phyloP scores from a whole-genome alignment of 495 filamentous ascomycete species.

The Terfezia boudieri region DNA sequence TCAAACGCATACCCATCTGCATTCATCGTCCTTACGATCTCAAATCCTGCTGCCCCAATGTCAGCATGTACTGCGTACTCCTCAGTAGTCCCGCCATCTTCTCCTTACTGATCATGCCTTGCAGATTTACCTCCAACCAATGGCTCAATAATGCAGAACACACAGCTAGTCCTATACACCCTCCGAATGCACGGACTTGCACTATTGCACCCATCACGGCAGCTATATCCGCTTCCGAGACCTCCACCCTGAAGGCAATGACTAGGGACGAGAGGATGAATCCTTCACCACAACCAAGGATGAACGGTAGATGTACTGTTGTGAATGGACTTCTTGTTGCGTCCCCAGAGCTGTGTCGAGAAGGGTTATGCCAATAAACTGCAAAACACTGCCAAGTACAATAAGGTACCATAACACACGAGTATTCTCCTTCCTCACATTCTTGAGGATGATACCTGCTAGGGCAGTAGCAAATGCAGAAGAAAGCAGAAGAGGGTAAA shows the following conservation, averaged over 20 bases:
- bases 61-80: background rate
- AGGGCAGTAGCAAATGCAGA: conserved; percentile 31
- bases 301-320: conserved; percentile 29
- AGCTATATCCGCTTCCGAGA: conserved; percentile 27
- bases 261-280: conserved; percentile 28
- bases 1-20: background rate
- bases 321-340: conserved; percentile 14
- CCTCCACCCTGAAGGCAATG: conserved; percentile 29
- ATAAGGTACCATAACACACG: conserved; percentile 30
- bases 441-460: conserved; percentile 25
- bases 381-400: conserved; percentile 23
- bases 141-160: conserved; percentile 26
- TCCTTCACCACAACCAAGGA: conserved; percentile 34
- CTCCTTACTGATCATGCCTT: background rate
- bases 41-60: background rate
- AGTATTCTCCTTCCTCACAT: conserved; percentile 14
- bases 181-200: conserved; percentile 35
- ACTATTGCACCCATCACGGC: conserved; percentile 33
- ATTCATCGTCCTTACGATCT: background rate
- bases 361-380: conserved; percentile 30
- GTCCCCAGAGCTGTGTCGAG: conserved; percentile 23
- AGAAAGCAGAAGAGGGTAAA: conserved; percentile 33
- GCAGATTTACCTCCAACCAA: background rate
- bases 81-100: background rate
- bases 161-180: conserved; percentile 29